These are phyloP conservation scores for Rehmannia glutinosa DNA, from an alignment of 257 asterid species.

Conservation along the genomic window DNA sequence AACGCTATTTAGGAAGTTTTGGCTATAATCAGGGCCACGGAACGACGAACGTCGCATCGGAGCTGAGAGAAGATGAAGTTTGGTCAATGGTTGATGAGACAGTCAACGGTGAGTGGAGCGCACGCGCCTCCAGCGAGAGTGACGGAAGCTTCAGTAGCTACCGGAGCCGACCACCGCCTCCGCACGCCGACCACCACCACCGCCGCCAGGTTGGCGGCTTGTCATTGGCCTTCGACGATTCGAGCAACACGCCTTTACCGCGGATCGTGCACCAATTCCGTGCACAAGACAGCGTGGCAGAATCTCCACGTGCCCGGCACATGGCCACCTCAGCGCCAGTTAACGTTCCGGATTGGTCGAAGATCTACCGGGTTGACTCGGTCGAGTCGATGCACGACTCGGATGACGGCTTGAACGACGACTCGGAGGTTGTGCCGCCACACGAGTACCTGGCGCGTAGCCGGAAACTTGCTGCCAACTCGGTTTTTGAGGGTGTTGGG, in stretches of 20 bases:
- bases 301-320: constrained; percentile 49
- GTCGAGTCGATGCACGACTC: constrained; percentile 58
- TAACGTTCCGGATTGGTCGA: constrained; percentile 79
- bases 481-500: constrained; percentile 81
- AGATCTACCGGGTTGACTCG: constrained; percentile 64
- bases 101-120: constrained; percentile 44
- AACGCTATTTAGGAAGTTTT: constrained; percentile 47
- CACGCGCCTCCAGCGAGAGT: constrained; percentile 43
- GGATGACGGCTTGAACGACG: constrained; percentile 32
- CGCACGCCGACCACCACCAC: constrained; percentile 20
- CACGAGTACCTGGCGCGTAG: constrained; percentile 74
- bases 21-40: constrained; percentile 31
- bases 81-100: constrained; percentile 58
- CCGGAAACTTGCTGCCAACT: constrained; percentile 45
- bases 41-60: constrained; percentile 34
- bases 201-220: constrained; percentile 52
- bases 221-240: constrained; percentile 69
- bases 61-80: constrained; percentile 67
- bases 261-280: constrained; percentile 69
- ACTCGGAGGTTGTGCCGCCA: constrained; percentile 57
- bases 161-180: constrained; percentile 23
- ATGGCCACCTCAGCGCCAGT: constrained; percentile 72
- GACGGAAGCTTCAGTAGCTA: constrained; percentile 22
- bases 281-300: constrained; percentile 27
- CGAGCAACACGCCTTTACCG: constrained; percentile 30